These are phyloP conservation scores for Alternaria brassicae DNA, from an alignment of 2,329 filamentous ascomycete species.

Conservation along the genomic window DNA sequence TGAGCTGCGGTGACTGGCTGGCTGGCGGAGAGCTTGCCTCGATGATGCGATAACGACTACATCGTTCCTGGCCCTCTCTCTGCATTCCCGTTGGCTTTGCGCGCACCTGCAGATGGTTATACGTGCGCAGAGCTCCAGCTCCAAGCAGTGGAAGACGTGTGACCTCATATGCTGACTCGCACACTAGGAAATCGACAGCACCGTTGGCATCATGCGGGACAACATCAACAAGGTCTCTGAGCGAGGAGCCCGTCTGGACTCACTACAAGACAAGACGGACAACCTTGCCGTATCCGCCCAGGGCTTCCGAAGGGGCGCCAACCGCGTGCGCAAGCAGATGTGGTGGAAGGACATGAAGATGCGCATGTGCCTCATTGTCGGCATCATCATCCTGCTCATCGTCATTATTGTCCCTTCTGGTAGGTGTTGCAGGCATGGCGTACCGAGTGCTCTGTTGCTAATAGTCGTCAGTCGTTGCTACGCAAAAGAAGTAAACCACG, in stretches of 20 bases:
- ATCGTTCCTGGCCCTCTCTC: background rate
- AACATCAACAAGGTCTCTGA: conserved; percentile 98
- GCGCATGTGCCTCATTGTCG: conserved; percentile 93
- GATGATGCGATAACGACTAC: conserved; percentile 12
- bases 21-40: conserved; percentile 21
- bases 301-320: conserved; percentile 94
- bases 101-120: background rate
- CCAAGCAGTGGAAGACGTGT: background rate
- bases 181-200: conserved; percentile 91
- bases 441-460: conserved; percentile 6
- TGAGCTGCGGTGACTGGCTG: conserved; percentile 15
- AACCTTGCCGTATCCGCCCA: conserved; percentile 92
- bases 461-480: conserved; percentile 37
- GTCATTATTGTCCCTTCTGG: conserved; percentile 94
- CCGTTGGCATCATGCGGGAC: conserved; percentile 92
- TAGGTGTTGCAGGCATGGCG: conserved; percentile 58
- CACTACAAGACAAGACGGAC: conserved; percentile 90
- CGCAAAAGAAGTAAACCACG: conserved; percentile 30
- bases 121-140: background rate
- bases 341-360: conserved; percentile 99
- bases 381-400: conserved; percentile 88
- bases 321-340: conserved; percentile 92
- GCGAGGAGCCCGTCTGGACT: conserved; percentile 87
- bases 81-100: background rate
- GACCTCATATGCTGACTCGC: conserved; percentile 20